Evolutionary conservation across 768 basidiomycete species (phyloP).

Genomic region (Neoboletus brunneissimus): DNA sequence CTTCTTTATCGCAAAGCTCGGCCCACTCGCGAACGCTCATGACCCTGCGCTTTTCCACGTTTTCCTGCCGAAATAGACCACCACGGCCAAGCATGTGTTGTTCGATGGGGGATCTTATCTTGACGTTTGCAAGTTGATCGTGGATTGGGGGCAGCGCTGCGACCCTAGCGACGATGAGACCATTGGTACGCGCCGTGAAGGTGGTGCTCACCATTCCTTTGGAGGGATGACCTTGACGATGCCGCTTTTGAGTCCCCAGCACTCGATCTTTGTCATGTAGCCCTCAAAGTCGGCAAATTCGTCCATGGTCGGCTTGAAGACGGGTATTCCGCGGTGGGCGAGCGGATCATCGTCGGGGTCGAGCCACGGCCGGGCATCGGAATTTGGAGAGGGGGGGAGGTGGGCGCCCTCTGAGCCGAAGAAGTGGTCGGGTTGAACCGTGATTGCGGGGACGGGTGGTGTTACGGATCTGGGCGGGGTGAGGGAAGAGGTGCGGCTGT

Average conservation of each 20-base stretch:
- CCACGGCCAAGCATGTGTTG: constrained; percentile 86
- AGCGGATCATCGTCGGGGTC: constrained; percentile 78
- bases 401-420: constrained; percentile 53
- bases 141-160: constrained; percentile 68
- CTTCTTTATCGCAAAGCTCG: constrained; percentile 69
- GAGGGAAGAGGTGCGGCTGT: constrained; percentile 32
- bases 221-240: constrained; percentile 97
- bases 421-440: constrained; percentile 80
- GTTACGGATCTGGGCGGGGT: constrained; percentile 51
- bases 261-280: constrained; percentile 82
- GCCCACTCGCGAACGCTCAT: constrained; percentile 90
- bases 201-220: constrained; percentile 73
- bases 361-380: constrained; percentile 63
- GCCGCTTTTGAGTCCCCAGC: constrained; percentile 88
- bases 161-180: constrained; percentile 46
- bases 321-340: constrained; percentile 88
- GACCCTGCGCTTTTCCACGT: constrained; percentile 80
- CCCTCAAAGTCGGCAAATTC: constrained; percentile 91
- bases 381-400: constrained; percentile 58
- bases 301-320: constrained; percentile 91
- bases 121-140: constrained; percentile 67
- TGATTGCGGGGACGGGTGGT: constrained; percentile 38
- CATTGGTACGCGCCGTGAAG: constrained; percentile 13
- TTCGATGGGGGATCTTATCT: constrained; percentile 88
- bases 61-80: constrained; percentile 87